phyloP scores from a whole-genome alignment of 257 asterid species.

The Orobanche coerulescens region DNA sequence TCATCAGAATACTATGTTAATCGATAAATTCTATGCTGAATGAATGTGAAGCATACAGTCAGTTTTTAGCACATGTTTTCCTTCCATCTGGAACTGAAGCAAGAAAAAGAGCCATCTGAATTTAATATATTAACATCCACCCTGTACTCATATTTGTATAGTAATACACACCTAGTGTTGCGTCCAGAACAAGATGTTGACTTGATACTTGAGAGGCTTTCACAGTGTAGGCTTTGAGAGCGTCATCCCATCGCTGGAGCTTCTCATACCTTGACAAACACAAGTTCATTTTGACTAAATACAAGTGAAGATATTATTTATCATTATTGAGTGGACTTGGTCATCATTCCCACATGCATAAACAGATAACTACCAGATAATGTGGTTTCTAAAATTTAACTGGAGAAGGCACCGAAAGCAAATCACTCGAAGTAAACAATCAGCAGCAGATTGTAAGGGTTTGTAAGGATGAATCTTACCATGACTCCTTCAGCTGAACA shows the following conservation, averaged over 20 bases:
- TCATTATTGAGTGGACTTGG: not conserved
- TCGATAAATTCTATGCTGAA: not conserved
- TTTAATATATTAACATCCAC: slow-evolving; percentile 6
- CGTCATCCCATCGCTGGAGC: slow-evolving; percentile 99
- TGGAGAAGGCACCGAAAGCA: slow-evolving; percentile 3
- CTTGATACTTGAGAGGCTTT: slow-evolving; percentile 82
- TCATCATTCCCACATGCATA: slow-evolving; percentile 9
- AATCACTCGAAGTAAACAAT: slow-evolving; percentile 7
- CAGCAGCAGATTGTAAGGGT: slow-evolving; percentile 8
- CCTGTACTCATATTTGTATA: slow-evolving; percentile 17
- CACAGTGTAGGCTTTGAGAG: slow-evolving; percentile 93
- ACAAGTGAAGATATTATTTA: not conserved
- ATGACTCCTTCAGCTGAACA: slow-evolving; percentile 94
- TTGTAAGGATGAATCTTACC: slow-evolving; percentile 40
- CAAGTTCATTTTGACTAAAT: slow-evolving; percentile 19
- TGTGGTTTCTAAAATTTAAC: slow-evolving; percentile 2
- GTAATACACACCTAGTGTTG: slow-evolving; percentile 77
- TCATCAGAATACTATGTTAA: slow-evolving; percentile 6
- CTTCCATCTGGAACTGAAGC: slow-evolving; percentile 8
- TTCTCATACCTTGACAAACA: slow-evolving; percentile 74
- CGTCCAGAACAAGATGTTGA: slow-evolving; percentile 73
- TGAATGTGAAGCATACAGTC: slow-evolving; percentile 1
- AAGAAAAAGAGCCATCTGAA: slow-evolving; percentile 18
- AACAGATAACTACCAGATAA: slow-evolving; percentile 4
- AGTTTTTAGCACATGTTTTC: not conserved